Percentiles rank a stretch among this genome's conserved stretches.
phyloP scores from a whole-genome alignment of 768 basidiomycete genomes.

The Fomitopsis pulvina region DNA sequence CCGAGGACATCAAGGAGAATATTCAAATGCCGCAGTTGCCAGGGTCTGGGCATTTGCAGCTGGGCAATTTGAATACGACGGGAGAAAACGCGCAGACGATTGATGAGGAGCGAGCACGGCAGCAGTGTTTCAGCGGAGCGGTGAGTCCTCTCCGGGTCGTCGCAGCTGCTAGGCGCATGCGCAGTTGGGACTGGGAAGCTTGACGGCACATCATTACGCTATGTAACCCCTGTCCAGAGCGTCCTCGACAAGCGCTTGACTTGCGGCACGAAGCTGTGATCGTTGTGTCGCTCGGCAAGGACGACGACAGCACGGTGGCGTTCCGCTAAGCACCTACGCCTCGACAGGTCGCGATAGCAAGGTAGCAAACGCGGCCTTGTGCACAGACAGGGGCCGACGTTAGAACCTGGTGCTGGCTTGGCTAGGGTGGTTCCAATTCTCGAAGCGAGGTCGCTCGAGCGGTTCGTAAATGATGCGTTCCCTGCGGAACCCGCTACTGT shows the following conservation, averaged over 20 bases:
- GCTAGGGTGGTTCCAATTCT: no score
- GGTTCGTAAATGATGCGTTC: neutral
- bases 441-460: neutral
- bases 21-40: neutral
- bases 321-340: neutral
- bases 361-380: neutral
- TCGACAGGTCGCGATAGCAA: neutral
- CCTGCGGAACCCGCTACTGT: neutral
- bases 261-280: slow-evolving; percentile 18
- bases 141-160: no score
- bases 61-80: neutral
- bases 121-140: neutral
- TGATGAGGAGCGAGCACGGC: neutral
- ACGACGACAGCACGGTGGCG: neutral
- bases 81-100: neutral
- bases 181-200: neutral
- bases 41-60: neutral
- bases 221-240: neutral
- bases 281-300: slow-evolving; percentile 18
- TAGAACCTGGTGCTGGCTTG: no score
- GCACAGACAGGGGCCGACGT: no score
- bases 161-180: neutral
- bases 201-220: neutral
- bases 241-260: slow-evolving; percentile 4
- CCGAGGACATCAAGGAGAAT: neutral